Base-by-base conservation (phyloP, 2,329 filamentous ascomycete genomes). In the Penicillium sp. region DNA sequence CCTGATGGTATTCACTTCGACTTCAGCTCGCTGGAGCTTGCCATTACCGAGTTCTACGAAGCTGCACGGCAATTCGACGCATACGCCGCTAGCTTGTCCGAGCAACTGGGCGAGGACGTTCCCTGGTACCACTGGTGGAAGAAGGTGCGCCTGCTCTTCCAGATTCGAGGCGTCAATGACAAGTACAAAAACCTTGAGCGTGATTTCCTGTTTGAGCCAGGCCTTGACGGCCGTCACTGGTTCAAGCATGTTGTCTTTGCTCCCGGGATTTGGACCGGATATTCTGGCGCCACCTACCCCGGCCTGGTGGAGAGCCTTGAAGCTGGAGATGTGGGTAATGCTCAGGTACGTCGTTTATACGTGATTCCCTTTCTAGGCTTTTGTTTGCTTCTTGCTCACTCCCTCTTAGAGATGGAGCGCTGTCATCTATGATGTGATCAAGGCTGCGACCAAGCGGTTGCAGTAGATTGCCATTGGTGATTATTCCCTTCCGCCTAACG, bases 241-340 rank as follows among this genome's bases (percentile, higher is more conserved):
- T 97, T 91, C 72, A 96, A 96, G 71, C 91, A 96, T 58, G 84
- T 95, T 2, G 85, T 96, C 1, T 96, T 94, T 66, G 90, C 90
- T 1, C 90, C 90, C 0, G 90, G 90, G 0, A 64, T 91, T 33
- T 94, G 89, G 88, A 95, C 88, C 0, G 90, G 90, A 0, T 96
- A 96, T 64, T 74, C 88, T 0, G 90, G 89, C 3, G 80, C 77
- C 3, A 81, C 80, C 7, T 84, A 79, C 53, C 80, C 81, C 1
- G 79, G 80, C 1, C 63, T 84, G n/a, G 75, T 81, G 4, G 80
- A 84, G 60, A 77, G 74, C 36, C 68, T 84, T 32, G 77, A 81
- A 18, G 73, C 69, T 30, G 61, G 63, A 2, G 69, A 78, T 58
- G 36, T 63, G 41, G 56, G 57, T 5, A 74, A 72, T 43, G 70